Evolutionary conservation across 306 rosid species (phyloP).

Genomic region (Prunus padus): DNA sequence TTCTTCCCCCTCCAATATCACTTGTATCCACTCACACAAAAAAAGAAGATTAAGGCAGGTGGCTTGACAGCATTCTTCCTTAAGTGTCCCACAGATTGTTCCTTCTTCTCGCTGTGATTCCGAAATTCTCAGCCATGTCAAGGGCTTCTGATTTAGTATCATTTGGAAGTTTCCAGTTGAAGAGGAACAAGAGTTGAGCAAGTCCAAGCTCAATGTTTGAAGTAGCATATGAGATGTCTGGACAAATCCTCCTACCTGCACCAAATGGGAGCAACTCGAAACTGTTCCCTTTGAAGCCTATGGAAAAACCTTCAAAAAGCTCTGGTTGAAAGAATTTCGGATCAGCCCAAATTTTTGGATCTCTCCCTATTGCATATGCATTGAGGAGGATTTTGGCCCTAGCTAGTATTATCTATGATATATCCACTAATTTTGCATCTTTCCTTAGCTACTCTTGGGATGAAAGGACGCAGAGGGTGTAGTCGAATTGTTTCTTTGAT

Average conservation of each 20-base stretch:
- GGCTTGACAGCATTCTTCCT: no score
- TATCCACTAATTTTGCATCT: constrained; percentile 30
- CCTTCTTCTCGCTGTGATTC: constrained; percentile 1
- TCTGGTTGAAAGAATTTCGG: constrained; percentile 9
- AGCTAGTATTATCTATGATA: constrained; percentile 25
- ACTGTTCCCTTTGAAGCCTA: neutral
- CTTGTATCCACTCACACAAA: no score
- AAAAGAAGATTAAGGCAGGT: no score
- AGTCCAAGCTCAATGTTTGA: constrained; percentile 1
- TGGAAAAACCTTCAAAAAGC: neutral
- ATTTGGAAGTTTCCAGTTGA: constrained; percentile 16
- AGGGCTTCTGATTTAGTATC: neutral
- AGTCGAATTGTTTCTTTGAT: constrained; percentile 36
- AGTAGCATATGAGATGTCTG: neutral
- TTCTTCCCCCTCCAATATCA: no score
- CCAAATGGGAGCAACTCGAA: constrained; percentile 22
- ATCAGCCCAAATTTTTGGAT: constrained; percentile 17
- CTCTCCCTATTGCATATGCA: constrained; percentile 45
- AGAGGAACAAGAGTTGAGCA: constrained; percentile 12
- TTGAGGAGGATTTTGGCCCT: constrained; percentile 28
- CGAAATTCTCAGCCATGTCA: constrained; percentile 16
- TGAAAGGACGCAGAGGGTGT: constrained; percentile 30
- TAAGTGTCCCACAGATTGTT: neutral
- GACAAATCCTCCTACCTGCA: constrained; percentile 32
- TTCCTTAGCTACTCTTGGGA: constrained; percentile 31